Conservation (phyloP, 2,329 filamentous ascomycete genomes). For the Calonectria montana region DNA sequence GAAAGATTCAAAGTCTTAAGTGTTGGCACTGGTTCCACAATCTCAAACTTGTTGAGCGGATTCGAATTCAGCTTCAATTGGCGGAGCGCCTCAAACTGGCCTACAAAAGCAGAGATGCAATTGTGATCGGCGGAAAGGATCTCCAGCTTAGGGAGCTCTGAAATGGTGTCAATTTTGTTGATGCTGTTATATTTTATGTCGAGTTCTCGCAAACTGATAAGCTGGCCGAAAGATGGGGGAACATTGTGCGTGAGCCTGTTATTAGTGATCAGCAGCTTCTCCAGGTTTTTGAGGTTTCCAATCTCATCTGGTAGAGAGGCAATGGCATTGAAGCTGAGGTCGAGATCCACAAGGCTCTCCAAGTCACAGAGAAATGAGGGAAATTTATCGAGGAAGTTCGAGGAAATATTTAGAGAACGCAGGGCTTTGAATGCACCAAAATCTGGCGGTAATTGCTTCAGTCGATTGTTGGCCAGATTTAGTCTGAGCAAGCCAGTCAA, state of each 20-base stretch:
- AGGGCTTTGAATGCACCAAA: conserved; percentile 85
- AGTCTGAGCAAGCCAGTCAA: conserved; percentile 85
- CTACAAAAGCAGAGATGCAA: conserved; percentile 87
- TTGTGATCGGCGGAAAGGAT: conserved; percentile 94
- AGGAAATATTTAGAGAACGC: conserved; percentile 89
- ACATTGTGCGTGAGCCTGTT: conserved; percentile 85
- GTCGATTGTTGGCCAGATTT: conserved; percentile 92
- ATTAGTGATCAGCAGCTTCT: conserved; percentile 95
- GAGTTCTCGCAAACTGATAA: conserved; percentile 85
- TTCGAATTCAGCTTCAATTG: conserved; percentile 93
- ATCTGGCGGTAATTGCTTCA: conserved; percentile 81
- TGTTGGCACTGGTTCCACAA: conserved; percentile 80
- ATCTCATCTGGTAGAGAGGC: conserved; percentile 80
- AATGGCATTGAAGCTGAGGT: conserved; percentile 97
- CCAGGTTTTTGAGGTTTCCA: conserved; percentile 81
- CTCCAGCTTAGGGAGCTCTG: conserved; percentile 86
- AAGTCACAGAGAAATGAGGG: conserved; percentile 87
- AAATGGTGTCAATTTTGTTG: conserved; percentile 87
- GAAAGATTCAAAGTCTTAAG: conserved; percentile 90
- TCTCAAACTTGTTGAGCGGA: conserved; percentile 92
- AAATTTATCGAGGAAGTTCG: conserved; percentile 88
- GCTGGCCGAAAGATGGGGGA: conserved; percentile 76
- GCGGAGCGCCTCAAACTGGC: conserved; percentile 86
- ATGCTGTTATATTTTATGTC: conserved; percentile 96
- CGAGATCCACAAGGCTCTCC: conserved; percentile 87